Percentiles rank a stretch among this genome's conserved stretches.
Conservation (phyloP, 116 monocot species). For the Trichopus zeylanicus region DNA sequence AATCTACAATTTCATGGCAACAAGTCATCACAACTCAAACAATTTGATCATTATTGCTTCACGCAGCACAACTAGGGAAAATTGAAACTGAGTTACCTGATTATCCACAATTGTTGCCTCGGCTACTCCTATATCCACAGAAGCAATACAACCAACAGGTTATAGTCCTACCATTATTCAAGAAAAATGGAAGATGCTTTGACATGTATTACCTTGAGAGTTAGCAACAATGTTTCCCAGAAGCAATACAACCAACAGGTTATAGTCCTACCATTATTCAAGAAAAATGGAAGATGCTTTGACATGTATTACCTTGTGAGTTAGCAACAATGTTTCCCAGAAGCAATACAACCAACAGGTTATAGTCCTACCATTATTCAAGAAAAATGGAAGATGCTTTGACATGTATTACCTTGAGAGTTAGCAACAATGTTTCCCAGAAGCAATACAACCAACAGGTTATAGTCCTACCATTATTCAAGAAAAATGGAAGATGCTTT, state of each 20-base stretch:
- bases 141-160: background rate
- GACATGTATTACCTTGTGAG: slow-evolving; percentile 33
- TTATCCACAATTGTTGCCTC: slow-evolving; percentile 76
- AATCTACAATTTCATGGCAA: slow-evolving; percentile 19
- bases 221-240: slow-evolving; percentile 89
- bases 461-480: too few species aligned
- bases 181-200: background rate
- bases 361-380: too few species aligned
- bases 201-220: slow-evolving; percentile 33
- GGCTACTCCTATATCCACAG: slow-evolving; percentile 40
- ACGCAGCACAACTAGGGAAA: background rate
- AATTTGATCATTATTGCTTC: too few species aligned
- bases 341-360: too few species aligned
- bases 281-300: background rate
- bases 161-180: background rate
- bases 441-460: too few species aligned
- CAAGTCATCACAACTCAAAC: too few species aligned
- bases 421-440: slow-evolving; percentile 87
- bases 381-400: too few species aligned
- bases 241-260: background rate
- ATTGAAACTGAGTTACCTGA: slow-evolving; percentile 37
- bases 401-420: slow-evolving; percentile 34
- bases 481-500: too few species aligned
- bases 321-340: slow-evolving; percentile 89
- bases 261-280: background rate